These are phyloP conservation scores for Camelina neglecta DNA, from an alignment of 345 rosid species.

Conservation along the genomic window DNA sequence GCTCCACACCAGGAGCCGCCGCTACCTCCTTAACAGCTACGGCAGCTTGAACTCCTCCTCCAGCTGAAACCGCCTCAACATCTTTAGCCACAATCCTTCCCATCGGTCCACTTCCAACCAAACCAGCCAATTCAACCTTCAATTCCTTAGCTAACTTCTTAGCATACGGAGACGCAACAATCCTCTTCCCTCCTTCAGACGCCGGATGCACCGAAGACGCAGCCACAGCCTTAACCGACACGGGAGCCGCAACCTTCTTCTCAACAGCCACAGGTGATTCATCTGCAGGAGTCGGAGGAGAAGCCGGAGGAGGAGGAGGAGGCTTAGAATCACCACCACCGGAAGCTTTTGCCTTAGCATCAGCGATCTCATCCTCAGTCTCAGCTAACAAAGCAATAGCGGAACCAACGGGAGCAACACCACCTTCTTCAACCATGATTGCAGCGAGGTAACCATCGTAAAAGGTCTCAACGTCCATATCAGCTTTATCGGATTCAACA, in stretches of 20 bases:
- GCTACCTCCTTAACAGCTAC: constrained; percentile 37
- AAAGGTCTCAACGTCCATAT: constrained; percentile 98
- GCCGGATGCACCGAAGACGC: constrained; percentile 70
- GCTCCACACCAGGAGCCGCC: constrained; percentile 44
- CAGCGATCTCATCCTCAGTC: constrained; percentile 70
- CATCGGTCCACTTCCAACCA: constrained; percentile 82
- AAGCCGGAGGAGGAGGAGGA: constrained; percentile 5
- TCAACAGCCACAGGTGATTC: constrained; percentile 26
- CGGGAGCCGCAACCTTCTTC: constrained; percentile 26
- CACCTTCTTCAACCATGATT: constrained; percentile 94
- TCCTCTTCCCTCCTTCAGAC: constrained; percentile 85
- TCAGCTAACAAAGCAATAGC: constrained; percentile 94
- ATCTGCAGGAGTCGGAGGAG: constrained; percentile 1
- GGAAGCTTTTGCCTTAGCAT: constrained; percentile 70
- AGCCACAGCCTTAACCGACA: constrained; percentile 9
- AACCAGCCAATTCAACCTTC: constrained; percentile 69
- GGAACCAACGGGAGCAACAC: constrained; percentile 90
- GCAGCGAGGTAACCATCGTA: constrained; percentile 94
- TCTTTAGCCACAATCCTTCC: constrained; percentile 98
- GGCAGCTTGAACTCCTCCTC: constrained; percentile 22
- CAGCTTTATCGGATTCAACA: constrained; percentile 96
- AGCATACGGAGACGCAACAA: constrained; percentile 89
- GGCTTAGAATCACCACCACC: constrained; percentile 1
- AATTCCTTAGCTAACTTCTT: constrained; percentile 87
- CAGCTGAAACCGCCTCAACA: constrained; percentile 66